Evolutionary conservation across 2,329 filamentous ascomycete species (phyloP), one percentile per base, ranked within the genome.

Genomic region (Colletotrichum filicis): DNA sequence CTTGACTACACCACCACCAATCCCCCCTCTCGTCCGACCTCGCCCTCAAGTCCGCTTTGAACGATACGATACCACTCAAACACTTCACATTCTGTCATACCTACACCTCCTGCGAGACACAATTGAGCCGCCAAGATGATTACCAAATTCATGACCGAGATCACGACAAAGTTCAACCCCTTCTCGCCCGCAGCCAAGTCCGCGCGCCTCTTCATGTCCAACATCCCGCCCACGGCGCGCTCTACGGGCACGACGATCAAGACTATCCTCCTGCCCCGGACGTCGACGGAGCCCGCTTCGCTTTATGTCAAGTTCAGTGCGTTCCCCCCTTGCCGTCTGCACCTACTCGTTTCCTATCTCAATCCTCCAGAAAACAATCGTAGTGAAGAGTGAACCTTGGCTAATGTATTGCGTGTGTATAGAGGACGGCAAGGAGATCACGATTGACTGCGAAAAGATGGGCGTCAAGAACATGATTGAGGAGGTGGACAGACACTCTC

Each of bases 371-470:
- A n/a, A n/a, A n/a, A n/a, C n/a, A n/a, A n/a, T n/a, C n/a, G n/a
- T n/a, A n/a, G n/a, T n/a, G n/a, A n/a, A n/a, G n/a, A n/a, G n/a
- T n/a, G n/a, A n/a, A n/a, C n/a, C n/a, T n/a, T 24, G 11, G 62
- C 65, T 61, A 52, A 57, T 28, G 4, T 2, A 22, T 46, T 19
- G 35, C 62, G 68, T 80, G 97, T 26, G 30, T 62, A 68, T 80
- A 97, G 94, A 98, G 88, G 97, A 98, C 80, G 97, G 97, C 78
- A 97, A 96, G 85, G 92, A 97, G 79, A 90, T 98, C 86, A 91
- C 91, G 42, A 89, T 98, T 52, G 92, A 98, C 80, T 89, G 94
- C 76, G 92, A 94, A 77, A 93, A 92, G 82, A 87, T 95, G 84
- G 93, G 92, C 77, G 95, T 98, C 80, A 94, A 94, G 81, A 93